Conservation (phyloP, 129 eudicot genomes). For the Cynara cardunculus region DNA sequence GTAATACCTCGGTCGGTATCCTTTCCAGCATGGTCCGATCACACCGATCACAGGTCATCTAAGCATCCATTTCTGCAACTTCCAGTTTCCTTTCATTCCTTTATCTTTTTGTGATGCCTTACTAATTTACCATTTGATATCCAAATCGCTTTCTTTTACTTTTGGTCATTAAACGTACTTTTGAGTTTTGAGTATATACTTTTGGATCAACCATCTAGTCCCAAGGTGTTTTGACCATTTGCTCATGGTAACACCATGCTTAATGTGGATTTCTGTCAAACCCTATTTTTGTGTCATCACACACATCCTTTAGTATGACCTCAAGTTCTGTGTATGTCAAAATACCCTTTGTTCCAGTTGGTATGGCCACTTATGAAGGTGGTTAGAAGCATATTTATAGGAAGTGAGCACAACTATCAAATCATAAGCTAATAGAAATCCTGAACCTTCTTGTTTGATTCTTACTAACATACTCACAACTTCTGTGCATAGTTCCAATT, state of each 20-base stretch:
- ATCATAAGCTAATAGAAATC: background rate
- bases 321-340: background rate
- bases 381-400: background rate
- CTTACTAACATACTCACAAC: background rate
- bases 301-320: background rate
- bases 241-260: background rate
- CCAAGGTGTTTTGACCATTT: background rate
- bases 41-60: too few species aligned
- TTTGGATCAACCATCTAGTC: background rate
- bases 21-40: background rate
- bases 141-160: too few species aligned
- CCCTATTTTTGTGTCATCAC: background rate
- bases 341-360: background rate
- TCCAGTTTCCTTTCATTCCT: background rate
- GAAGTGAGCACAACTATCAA: background rate
- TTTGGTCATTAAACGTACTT: too few species aligned
- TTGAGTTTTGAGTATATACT: background rate
- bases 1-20: background rate
- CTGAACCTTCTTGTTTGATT: background rate
- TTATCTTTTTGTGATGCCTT: background rate
- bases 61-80: background rate
- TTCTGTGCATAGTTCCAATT: background rate
- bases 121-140: background rate
- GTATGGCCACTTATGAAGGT: background rate
- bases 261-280: background rate